phyloP scores from a whole-genome alignment of 306 rosid species.

The Rubus parviflorus region DNA sequence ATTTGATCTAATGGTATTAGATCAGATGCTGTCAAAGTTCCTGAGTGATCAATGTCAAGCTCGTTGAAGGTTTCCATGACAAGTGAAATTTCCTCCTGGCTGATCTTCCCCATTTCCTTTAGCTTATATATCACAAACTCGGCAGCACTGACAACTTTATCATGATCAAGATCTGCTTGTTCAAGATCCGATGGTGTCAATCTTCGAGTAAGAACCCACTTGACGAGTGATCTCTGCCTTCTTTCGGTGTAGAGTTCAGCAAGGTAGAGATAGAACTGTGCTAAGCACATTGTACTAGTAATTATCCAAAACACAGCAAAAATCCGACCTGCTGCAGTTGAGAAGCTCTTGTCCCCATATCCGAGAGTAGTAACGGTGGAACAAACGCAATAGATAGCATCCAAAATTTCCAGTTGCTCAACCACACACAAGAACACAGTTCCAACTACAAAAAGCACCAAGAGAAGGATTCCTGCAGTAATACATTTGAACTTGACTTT shows the following conservation, averaged over 20 bases:
- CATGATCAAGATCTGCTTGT: conserved; percentile 84
- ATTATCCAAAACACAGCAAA: conserved; percentile 84
- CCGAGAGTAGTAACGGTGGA: conserved; percentile 85
- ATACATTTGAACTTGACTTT: conserved; percentile 60
- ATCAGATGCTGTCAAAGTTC: conserved; percentile 74
- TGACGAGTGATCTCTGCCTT: conserved; percentile 57
- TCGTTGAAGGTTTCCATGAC: conserved; percentile 60
- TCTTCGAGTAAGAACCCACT: conserved; percentile 54
- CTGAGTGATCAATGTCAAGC: conserved; percentile 65
- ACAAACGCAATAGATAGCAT: conserved; percentile 81
- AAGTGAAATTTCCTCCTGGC: conserved; percentile 51
- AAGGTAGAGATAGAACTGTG: conserved; percentile 69
- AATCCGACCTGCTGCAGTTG: conserved; percentile 52
- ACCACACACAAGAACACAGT: conserved; percentile 46
- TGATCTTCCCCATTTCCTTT: conserved; percentile 87
- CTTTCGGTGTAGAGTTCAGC: conserved; percentile 65
- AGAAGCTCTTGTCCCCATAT: conserved; percentile 82
- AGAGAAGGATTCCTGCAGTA: conserved; percentile 35
- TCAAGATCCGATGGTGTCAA: conserved; percentile 63
- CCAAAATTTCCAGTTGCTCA: conserved; percentile 54
- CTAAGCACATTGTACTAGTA: conserved; percentile 77
- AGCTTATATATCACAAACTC: conserved; percentile 75
- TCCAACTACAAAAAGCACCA: conserved; percentile 50
- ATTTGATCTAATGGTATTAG: conserved; percentile 15
- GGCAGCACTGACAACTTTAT: conserved; percentile 63